phyloP scores from a whole-genome alignment of 768 basidiomycete species.

The Lactarius hengduanensis region DNA sequence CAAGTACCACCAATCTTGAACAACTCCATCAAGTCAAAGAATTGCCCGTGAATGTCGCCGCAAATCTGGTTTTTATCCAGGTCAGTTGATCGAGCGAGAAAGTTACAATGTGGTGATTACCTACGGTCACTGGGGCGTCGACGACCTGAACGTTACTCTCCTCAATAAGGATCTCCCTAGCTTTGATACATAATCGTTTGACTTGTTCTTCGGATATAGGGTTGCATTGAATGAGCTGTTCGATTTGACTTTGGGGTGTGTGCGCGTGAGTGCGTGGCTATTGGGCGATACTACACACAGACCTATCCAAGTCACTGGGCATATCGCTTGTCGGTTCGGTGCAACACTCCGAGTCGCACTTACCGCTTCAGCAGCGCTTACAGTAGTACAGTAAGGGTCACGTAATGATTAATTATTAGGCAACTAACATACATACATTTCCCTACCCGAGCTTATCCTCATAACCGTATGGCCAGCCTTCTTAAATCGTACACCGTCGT shows the following conservation, averaged over 20 bases:
- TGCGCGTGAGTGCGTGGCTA: constrained; percentile 6
- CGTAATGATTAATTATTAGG: constrained; percentile 14
- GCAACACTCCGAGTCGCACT: background rate
- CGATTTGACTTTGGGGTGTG: constrained; percentile 71
- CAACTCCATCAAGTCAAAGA: constrained; percentile 94
- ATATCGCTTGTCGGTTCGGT: constrained; percentile 4
- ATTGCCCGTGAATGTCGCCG: constrained; percentile 97
- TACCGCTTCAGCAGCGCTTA: background rate
- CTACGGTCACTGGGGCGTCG: constrained; percentile 92
- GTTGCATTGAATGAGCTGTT: constrained; percentile 89
- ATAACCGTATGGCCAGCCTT: background rate
- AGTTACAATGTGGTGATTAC: constrained; percentile 34
- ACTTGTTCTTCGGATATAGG: constrained; percentile 96
- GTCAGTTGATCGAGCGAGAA: constrained; percentile 34
- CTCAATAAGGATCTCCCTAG: constrained; percentile 94
- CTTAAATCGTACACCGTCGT: constrained; percentile 2
- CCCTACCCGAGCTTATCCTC: constrained; percentile 1
- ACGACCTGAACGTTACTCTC: constrained; percentile 97
- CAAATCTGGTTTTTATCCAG: constrained; percentile 58
- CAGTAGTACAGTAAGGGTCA: background rate
- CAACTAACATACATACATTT: constrained; percentile 11
- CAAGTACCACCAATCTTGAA: constrained; percentile 92
- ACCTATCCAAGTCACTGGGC: constrained; percentile 29
- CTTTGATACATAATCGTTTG: constrained; percentile 92
- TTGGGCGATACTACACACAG: constrained; percentile 5